Evolutionary conservation across 164 flowering plant genomes (phyloP), one percentile per base, ranked within the genome.

Genomic region (Platanus orientalis): DNA sequence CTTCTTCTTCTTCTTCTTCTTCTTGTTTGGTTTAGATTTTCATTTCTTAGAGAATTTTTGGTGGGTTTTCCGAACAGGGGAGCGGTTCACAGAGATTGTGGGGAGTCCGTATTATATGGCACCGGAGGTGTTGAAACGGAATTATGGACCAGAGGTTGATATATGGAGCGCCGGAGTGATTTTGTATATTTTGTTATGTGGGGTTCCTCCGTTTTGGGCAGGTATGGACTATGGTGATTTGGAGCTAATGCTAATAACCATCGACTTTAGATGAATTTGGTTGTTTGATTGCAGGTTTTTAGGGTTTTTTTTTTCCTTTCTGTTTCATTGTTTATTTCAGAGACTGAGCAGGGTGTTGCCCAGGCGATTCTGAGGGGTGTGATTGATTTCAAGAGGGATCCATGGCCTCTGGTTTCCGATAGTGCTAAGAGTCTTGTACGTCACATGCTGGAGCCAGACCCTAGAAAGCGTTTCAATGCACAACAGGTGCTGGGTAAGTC

Each of bases 61-160:
- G 24, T 28, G 30, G 36, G 29, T 39, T 65, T 56, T 26, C 52
- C 20, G 32, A 27, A 6, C 65, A 78, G 78, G 81, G 63, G 73
- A 66, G 49, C 52, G 69, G 29, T 64, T 68, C 55, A 75, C 93
- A 2, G 99, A 94, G 86, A 91, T 94, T 59, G 99, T 94, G 53
- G 99, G 99, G 60, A 94, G 99, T 78, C 99, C 99, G 0, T 94
- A 94, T 66, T 94, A 94, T 40, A 94, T 94, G 99, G 99, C 97
- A 12, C 99, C 99, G 2, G 99, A 94, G 75, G 98, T 94, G 20
- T 65, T 94, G 83, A 91, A 77, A 80, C 58, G 97, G 66, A 89
- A 91, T 70, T 94, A 94, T 69, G 99, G 96, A 25, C 93, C 87
- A 10, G 96, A 90, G 73, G 86, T 90, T 39, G 96, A 90, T 80